Percentiles rank a stretch among this genome's conserved stretches.
Evolutionary conservation across 2,329 filamentous ascomycete genomes (phyloP).

Genomic region (Geosmithia flava): DNA sequence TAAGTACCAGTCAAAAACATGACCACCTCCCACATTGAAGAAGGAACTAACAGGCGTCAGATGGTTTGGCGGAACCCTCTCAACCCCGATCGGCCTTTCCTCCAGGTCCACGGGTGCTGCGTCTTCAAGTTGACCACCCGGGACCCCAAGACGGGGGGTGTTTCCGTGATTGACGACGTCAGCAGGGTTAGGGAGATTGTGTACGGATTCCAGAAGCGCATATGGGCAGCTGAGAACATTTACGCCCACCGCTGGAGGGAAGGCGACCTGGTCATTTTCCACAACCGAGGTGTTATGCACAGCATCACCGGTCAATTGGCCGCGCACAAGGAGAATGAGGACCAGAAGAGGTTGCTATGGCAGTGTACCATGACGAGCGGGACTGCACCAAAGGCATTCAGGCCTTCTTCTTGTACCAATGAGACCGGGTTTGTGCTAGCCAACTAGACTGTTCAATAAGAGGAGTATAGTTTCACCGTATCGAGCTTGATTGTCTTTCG

Average conservation of each 20-base stretch:
- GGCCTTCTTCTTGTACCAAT: not conserved
- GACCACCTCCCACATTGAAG: not conserved
- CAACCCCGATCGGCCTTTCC: not conserved
- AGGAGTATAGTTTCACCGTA: not conserved
- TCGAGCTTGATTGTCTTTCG: not conserved
- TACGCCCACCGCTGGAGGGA: conserved; percentile 69
- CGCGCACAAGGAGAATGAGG: conserved; percentile 22
- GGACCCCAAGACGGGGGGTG: not conserved
- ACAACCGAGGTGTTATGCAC: conserved; percentile 65
- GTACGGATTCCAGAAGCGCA: conserved; percentile 57
- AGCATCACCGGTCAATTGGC: conserved; percentile 64
- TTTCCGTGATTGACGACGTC: conserved; percentile 53
- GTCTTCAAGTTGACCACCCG: not conserved
- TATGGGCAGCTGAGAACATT: conserved; percentile 54
- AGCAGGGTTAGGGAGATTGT: conserved; percentile 52
- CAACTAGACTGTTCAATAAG: not conserved
- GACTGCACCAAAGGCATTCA: not conserved
- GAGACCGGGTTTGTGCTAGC: not conserved
- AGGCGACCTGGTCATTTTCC: conserved; percentile 65
- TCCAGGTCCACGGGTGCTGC: not conserved
- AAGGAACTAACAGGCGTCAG: not conserved
- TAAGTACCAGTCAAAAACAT: not conserved
- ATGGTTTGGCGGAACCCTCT: not conserved
- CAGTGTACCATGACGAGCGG: conserved; percentile 71
- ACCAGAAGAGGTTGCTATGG: conserved; percentile 61